These are phyloP conservation scores for Pecoramyces ruminantium DNA, from an alignment of 192 early-diverging fungal species.

Conservation along the genomic window DNA sequence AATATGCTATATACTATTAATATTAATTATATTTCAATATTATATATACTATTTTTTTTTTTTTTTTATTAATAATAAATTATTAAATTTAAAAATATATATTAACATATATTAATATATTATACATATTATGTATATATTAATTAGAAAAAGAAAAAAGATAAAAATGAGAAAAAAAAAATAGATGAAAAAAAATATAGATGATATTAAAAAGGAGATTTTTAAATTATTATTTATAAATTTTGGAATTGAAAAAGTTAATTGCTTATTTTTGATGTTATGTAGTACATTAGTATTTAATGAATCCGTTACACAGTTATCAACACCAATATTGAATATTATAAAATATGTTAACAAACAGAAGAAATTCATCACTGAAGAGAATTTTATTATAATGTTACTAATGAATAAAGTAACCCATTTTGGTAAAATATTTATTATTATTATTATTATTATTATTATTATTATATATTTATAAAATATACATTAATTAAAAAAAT, in stretches of 20 bases:
- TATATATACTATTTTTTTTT: too few species aligned
- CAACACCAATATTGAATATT: neutral
- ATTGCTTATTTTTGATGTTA: neutral
- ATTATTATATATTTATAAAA: too few species aligned
- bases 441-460: too few species aligned
- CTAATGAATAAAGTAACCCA: neutral
- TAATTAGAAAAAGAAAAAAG: neutral
- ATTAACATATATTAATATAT: too few species aligned
- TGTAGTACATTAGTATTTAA: neutral
- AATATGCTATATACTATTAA: too few species aligned
- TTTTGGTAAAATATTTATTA: neutral
- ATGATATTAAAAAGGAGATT: neutral
- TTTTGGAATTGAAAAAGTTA: neutral
- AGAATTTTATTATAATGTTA: neutral
- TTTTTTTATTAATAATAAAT: too few species aligned
- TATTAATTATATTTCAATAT: too few species aligned
- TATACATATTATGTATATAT: too few species aligned
- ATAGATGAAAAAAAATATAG: neutral
- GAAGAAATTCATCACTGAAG: neutral
- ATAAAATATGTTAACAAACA: neutral
- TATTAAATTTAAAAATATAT: too few species aligned
- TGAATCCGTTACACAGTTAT: neutral
- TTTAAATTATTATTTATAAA: neutral
- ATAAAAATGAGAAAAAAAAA: neutral
- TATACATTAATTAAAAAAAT: too few species aligned